A percentile compares a stretch with the other conserved stretches of the same genome.
These are phyloP conservation scores for Crithidia mellificae DNA, from an alignment of 208 protist genomes.

Conservation along the genomic window DNA sequence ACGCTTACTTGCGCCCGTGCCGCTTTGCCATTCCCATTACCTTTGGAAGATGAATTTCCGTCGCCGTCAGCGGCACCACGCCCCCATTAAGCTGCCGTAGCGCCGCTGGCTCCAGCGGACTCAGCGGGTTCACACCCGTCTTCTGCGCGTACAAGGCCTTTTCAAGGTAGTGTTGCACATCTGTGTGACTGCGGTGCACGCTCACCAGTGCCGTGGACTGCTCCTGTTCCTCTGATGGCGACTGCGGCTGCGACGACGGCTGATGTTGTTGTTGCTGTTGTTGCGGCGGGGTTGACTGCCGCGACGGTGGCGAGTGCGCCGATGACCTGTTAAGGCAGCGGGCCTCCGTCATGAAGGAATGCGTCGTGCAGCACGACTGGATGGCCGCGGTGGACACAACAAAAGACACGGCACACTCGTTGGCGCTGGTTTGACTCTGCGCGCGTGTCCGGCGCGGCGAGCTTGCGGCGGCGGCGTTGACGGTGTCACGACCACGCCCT, in stretches of 20 bases:
- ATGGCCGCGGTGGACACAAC: neutral
- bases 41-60: slow-evolving; percentile 21
- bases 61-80: slow-evolving; percentile 8
- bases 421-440: neutral
- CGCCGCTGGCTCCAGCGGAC: neutral
- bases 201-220: neutral
- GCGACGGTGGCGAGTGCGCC: neutral
- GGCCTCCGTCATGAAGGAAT: slow-evolving; percentile 12
- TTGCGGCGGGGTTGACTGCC: neutral
- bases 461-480: neutral
- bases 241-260: neutral
- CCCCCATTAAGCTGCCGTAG: neutral
- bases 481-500: neutral
- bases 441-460: neutral
- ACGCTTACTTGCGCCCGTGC: neutral
- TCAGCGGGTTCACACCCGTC: neutral
- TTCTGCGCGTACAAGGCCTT: neutral
- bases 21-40: neutral
- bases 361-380: slow-evolving; percentile 7
- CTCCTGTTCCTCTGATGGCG: neutral
- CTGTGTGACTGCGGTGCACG: neutral
- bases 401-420: neutral
- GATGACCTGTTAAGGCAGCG: neutral
- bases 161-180: neutral
- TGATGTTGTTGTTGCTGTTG: neutral